Evolutionary conservation across 2,329 filamentous ascomycete species (phyloP), one percentile per base, ranked within the genome.

Genomic region (Fusarium stilboides): DNA sequence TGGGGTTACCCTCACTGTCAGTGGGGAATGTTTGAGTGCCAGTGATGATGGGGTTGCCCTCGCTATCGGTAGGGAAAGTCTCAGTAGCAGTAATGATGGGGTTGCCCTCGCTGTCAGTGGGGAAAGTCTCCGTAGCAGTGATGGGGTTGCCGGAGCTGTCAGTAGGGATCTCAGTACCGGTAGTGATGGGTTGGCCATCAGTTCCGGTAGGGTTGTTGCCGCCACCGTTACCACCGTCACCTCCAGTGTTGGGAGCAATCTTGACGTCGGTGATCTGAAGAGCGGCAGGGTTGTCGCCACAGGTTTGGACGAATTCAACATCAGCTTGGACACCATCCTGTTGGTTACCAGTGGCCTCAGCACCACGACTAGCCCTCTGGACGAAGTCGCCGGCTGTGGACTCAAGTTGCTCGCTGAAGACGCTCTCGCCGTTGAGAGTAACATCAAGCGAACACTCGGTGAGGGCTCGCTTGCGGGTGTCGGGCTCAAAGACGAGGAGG

Each of bases 101-200:
- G 37, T 19, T 33, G n/a, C 24, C 24, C 14, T 20, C 40, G 28
- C 15, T 44, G 39, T 28, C 20, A 26, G 50, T 31, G 28, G 22
- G 28, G 10, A 31, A 70, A 6, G 22, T 24, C 22, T 24, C 22
- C 5, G 22, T n/a, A n/a, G n/a, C n/a, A 9, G 80, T 80, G 4
- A 80, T 82, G 14, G 79, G 17, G 6, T 49, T 47, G 2, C 31
- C 28, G 4, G n/a, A n/a, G 39, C 14, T 44, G 39, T 28, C 20
- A 26, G 50, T 31, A 39, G 22, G 26, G 10, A 28, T 70, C 6
- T 62, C 60, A 2, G 77, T 75, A 34, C 75, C 81, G 2, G 80
- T 83, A 9, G 80, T 80, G 4, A 80, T 82, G 14, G 79, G 17
- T 6, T 49, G 47, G 2, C 31, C 26, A 28, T 28, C 26, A 9